Evolutionary conservation across 495 filamentous ascomycete species (phyloP).

Genomic region (Darksidea phi): DNA sequence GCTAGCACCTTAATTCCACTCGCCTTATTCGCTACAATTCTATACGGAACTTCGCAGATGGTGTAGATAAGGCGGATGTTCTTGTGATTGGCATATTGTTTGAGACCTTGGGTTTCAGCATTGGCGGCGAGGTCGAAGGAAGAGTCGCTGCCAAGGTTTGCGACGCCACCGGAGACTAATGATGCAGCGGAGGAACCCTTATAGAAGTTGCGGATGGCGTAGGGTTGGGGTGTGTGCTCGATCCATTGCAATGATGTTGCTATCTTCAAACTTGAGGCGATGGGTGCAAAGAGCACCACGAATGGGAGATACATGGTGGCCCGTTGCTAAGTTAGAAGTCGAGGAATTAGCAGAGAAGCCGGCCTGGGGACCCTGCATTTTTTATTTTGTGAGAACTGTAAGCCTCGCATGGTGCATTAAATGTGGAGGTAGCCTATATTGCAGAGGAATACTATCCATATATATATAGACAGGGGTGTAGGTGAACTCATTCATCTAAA

Average conservation of each 20-base stretch:
- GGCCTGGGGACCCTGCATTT: too few relatives aligned
- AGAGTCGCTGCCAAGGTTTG: conserved; percentile 39
- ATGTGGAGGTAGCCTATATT: too few relatives aligned
- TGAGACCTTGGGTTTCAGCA: conserved; percentile 50
- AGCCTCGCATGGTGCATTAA: too few relatives aligned
- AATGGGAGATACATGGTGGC: too few relatives aligned
- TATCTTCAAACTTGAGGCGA: conserved; percentile 33
- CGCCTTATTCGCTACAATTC: conserved; percentile 47
- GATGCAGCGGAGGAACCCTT: conserved; percentile 18
- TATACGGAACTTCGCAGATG: conserved; percentile 47
- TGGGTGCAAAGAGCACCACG: not conserved
- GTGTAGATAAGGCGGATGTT: conserved; percentile 48
- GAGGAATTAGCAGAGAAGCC: too few relatives aligned
- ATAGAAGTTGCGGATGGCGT: conserved; percentile 42
- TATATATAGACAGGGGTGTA: too few relatives aligned
- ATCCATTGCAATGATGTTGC: conserved; percentile 38
- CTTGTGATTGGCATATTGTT: conserved; percentile 42
- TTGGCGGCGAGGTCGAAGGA: conserved; percentile 45
- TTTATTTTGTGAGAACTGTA: too few relatives aligned
- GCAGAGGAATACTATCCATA: too few relatives aligned
- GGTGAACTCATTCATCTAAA: too few relatives aligned
- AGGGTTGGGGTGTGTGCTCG: conserved; percentile 42
- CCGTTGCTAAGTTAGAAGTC: too few relatives aligned
- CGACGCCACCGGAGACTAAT: conserved; percentile 35
- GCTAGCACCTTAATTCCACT: conserved; percentile 38